Evolutionary conservation across 257 asterid species (phyloP), one percentile per base, ranked within the genome.

Genomic region (Plantago elongata): DNA sequence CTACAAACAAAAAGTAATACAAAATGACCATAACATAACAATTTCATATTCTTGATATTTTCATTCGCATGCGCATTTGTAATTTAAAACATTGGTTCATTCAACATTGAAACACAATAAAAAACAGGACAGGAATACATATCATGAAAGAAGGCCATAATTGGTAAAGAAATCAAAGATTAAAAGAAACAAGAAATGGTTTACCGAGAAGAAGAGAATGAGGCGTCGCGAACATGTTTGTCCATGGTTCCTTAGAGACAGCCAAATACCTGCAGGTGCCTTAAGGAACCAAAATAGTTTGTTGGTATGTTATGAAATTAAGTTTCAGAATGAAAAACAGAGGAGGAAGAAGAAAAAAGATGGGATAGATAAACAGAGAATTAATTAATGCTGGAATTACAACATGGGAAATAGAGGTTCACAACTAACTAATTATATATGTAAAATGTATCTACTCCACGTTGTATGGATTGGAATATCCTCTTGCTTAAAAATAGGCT

Each of bases 181-280:
- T 22, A 22, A 22, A 1, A 54, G 48, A 54, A 0, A 60, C 5
- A 61, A 22, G 1, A 22, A 22, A 22, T 22, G 34, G 22, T 70
- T 58, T 77, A 84, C 95, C 90, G 45, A 51, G 81, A 57, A 67
- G 83, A 63, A 65, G 76, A 16, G 60, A 74, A 67, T 64, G 82
- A 64, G 52, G 77, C 82, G 46, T 78, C 82, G 62, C 44, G 68
- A 65, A 46, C 69, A 59, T 54, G 63, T 68, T 66, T 22, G 18
- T 74, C 84, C 94, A 87, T 84, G 85, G 88, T 77, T 84, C 84
- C 85, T 68, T 29, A 69, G 69, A 74, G 78, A 60, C 79, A 69
- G 67, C 72, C 62, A 37, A 72, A 57, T 43, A 5, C 40, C 11
- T 42, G 13, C 47, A 16, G 17, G 29, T 61, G 11, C 56, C 44